Conservation (phyloP, 2,329 filamentous ascomycete genomes). For the Penicillium sp. region DNA sequence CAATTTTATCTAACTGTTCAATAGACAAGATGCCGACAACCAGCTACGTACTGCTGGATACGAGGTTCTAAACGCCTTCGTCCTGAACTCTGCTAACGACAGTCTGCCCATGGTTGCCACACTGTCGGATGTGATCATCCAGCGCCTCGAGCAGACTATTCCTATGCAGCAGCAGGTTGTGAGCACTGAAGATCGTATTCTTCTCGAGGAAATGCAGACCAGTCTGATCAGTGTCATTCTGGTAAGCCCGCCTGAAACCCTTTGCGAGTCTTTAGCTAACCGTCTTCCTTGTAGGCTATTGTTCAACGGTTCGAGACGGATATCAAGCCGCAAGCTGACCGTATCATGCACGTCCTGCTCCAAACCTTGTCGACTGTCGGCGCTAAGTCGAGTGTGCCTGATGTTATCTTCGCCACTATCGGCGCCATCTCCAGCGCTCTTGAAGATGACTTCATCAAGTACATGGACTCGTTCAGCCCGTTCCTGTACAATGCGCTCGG, state of each 20-base stretch:
- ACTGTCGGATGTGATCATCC: conserved; percentile 80
- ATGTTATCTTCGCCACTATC: conserved; percentile 86
- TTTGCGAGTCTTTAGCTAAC: background rate
- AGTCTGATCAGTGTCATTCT: conserved; percentile 87
- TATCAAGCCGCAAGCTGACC: conserved; percentile 81
- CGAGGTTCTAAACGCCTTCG: conserved; percentile 92
- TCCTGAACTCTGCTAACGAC: conserved; percentile 82
- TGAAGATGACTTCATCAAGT: conserved; percentile 89
- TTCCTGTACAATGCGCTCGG: conserved; percentile 90
- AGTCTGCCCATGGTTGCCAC: conserved; percentile 73
- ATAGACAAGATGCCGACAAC: conserved; percentile 67
- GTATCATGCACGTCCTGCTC: conserved; percentile 85
- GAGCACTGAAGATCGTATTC: conserved; percentile 93
- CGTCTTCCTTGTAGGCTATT: conserved; percentile 59
- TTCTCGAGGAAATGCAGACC: conserved; percentile 95
- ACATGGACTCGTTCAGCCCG: conserved; percentile 92
- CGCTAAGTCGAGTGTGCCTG: conserved; percentile 86
- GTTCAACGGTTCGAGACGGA: conserved; percentile 87
- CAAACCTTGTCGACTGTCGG: conserved; percentile 71
- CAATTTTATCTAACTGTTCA: conserved; percentile 10
- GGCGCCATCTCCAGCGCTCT: conserved; percentile 86
- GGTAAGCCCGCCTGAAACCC: conserved; percentile 7
- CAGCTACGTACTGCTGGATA: conserved; percentile 91
- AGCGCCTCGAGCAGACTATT: conserved; percentile 84
- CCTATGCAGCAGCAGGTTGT: conserved; percentile 88